phyloP scores from a whole-genome alignment of 1,284 basidiomycete genomes.

The Ustilago sp. region DNA sequence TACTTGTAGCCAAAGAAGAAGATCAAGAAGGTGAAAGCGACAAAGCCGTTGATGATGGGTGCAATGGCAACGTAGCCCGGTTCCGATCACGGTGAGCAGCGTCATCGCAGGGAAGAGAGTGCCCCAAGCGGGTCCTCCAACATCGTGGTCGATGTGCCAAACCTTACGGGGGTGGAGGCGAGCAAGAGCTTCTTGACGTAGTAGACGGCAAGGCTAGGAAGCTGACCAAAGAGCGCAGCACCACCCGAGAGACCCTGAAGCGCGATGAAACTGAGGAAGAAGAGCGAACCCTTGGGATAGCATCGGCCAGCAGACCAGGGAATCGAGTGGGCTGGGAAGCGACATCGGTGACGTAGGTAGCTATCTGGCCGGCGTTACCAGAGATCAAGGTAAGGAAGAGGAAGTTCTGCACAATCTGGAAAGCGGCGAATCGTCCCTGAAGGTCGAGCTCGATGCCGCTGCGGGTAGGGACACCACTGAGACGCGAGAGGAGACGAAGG shows the following conservation, averaged over 20 bases:
- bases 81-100: constrained; percentile 62
- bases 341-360: constrained; percentile 43
- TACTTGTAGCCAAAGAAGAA: constrained; percentile 79
- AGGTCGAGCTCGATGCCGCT: constrained; percentile 87
- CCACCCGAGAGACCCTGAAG: constrained; percentile 71
- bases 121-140: constrained; percentile 81
- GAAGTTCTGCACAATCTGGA: constrained; percentile 75
- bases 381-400: constrained; percentile 66
- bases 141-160: constrained; percentile 80
- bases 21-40: constrained; percentile 82
- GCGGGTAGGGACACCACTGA: constrained; percentile 83
- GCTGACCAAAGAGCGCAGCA: constrained; percentile 83
- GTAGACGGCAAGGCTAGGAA: constrained; percentile 81
- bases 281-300: constrained; percentile 85
- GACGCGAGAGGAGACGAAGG: constrained; percentile 79
- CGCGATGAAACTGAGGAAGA: constrained; percentile 86
- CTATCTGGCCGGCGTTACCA: constrained; percentile 52
- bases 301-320: constrained; percentile 69
- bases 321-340: constrained; percentile 43
- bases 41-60: constrained; percentile 92
- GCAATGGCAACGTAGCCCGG: constrained; percentile 86
- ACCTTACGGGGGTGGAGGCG: constrained; percentile 87
- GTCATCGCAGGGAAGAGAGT: constrained; percentile 73
- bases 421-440: constrained; percentile 91
- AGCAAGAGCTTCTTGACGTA: constrained; percentile 86